These are phyloP conservation scores for Ganoderma sp. DNA, from an alignment of 1,284 basidiomycete species.

Conservation along the genomic window DNA sequence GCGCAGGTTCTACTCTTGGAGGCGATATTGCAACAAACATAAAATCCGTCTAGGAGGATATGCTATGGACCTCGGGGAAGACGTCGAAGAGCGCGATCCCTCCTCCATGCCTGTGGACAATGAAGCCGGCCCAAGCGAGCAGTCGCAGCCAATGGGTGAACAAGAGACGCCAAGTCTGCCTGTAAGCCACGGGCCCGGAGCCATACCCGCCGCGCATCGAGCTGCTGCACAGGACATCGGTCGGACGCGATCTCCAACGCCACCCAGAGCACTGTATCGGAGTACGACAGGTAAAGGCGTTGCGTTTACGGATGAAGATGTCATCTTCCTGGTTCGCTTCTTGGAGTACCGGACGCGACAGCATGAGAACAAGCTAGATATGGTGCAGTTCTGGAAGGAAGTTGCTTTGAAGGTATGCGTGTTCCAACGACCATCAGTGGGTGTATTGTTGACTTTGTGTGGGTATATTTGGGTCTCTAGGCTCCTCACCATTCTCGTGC, in stretches of 20 bases:
- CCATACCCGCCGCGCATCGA: conserved; percentile 52
- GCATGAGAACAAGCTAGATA: conserved; percentile 68
- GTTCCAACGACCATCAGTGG: not conserved
- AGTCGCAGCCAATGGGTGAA: conserved; percentile 8
- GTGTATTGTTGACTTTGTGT: not conserved
- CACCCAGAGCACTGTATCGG: conserved; percentile 73
- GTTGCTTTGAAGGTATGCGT: conserved; percentile 68
- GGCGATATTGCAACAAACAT: conserved; percentile 86
- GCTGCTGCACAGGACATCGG: conserved; percentile 48
- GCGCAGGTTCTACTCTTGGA: conserved; percentile 83
- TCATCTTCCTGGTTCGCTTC: conserved; percentile 73
- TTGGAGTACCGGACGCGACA: conserved; percentile 60
- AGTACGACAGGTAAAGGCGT: conserved; percentile 87
- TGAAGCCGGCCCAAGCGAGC: conserved; percentile 21
- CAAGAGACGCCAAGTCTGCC: conserved; percentile 40
- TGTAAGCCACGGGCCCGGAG: conserved; percentile 44
- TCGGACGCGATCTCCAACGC: conserved; percentile 73
- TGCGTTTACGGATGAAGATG: conserved; percentile 81
- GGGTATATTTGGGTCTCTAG: conserved; percentile 41
- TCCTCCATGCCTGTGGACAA: conserved; percentile 8
- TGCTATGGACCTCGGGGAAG: conserved; percentile 60
- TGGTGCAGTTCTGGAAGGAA: conserved; percentile 86
- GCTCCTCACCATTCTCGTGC: conserved; percentile 86
- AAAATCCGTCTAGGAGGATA: conserved; percentile 84
- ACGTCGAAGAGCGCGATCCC: conserved; percentile 39